Evolutionary conservation across 495 filamentous ascomycete species (phyloP), one percentile per base, ranked within the genome.

Genomic region (Penicillium samsonianum): DNA sequence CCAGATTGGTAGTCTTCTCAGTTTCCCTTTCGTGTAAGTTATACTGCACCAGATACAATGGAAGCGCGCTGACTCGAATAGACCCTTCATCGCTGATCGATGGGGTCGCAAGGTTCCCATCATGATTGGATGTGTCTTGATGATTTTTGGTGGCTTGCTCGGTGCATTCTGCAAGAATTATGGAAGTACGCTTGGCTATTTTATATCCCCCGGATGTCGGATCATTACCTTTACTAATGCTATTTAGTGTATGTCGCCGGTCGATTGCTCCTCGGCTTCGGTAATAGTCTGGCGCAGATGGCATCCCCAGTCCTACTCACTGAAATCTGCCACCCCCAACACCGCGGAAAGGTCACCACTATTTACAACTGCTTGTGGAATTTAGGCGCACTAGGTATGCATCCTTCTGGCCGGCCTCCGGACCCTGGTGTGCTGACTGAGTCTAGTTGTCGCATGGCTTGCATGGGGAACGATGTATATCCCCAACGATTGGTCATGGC

Each of bases 281-380:
- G 84, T 56, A 81, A 81, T 72, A 80, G 78, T 45, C 72, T 87
- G 55, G 79, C 83, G 22, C 83, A 87, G 63, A 76, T 84, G 44
- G 76, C 81, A 17, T 82, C 84, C 11, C 83, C 84, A 19, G 80
- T 85, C 61, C 71, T 87, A 53, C 75, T 86, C 35, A 82, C 82
- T n/a, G 84, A 87, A 71, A 72, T 87, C 45, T 77, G 73, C 53
- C 84, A 87, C 59, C 82, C 84, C 41, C 83, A 86, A 65, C 83
- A 86, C 58, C 83, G 84, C 69, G 83, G 76, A 42, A 81, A 79
- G 60, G 76, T 87, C 60, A 87, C 84, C 28, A 79, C 81, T 38
- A 78, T 87, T 40, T 87, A 85, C 64, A 85, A 87, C 69, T 81
- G 77, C 59, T 68, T 84, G 57, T 87, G 83, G 84, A 84, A 86